Base-by-base conservation (phyloP, 1,284 basidiomycete species). In the Apiotrichum laibachii region DNA sequence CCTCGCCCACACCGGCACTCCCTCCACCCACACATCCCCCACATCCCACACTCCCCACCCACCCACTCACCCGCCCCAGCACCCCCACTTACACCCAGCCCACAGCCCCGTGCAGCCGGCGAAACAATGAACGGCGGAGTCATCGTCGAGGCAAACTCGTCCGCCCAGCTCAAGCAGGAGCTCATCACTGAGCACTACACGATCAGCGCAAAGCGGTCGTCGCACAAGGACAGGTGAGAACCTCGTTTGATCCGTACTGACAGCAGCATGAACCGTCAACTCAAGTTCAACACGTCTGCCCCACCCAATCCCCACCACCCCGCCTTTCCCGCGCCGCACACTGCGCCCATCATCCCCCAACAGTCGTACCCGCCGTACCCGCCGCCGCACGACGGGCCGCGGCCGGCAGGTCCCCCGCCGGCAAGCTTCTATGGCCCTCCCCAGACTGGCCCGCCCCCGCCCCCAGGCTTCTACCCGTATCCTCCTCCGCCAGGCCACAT, bases 101-200 rank as follows among this genome's bases (percentile, higher is more conserved):
- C 19, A 2, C 44, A 44, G 5, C 44, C 49, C 22, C 8, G 39
- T 44, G 26, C 47, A 40, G 21, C 35, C 33, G 56, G 31, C 19
- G 47, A 39, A 56, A 62, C 53, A 22, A 64, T 64, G 63, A 64
- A 64, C 60, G 60, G 63, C 48, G 63, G 63, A 44, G 57, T 64
- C 49, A 50, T 64, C 48, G 57, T 61, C n/a, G 60, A 64, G 60
- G 53, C 61, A 19, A 54, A 52, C 45, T 35, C 55, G 21, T 57
- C 53, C 49, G 53, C 63, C 12, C 57, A 49, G 52, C 63, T 64
- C 53, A 64, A 64, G 57, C 60, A 61, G 49, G 63, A 64, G 50
- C 63, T 61, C 42, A 54, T 64, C 57, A 64, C 63, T 33, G 63
- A 64, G 57, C 63, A 64, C 57, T 64, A 64, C 60, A 60, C 60